These are phyloP conservation scores for Gardenia jasminoides DNA, from an alignment of 257 asterid genomes.

Conservation along the genomic window DNA sequence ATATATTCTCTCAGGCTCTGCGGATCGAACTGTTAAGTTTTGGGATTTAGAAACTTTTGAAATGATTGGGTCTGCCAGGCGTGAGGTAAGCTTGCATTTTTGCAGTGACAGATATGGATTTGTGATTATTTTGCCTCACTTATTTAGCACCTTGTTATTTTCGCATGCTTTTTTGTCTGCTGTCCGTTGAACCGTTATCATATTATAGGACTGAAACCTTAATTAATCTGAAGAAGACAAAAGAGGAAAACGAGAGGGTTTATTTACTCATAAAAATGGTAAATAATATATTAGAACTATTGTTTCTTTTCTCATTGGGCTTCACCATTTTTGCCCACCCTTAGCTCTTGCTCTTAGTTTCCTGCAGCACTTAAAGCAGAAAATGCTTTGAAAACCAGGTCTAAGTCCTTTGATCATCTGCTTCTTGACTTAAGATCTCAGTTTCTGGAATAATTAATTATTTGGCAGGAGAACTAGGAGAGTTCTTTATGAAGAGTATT, in stretches of 20 bases:
- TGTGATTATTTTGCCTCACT: neutral
- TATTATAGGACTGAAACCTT: neutral
- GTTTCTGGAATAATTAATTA: neutral
- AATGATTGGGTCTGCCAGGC: conserved; percentile 93
- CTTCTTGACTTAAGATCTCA: neutral
- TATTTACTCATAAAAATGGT: neutral
- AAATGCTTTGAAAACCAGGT: neutral
- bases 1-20: conserved; percentile 69
- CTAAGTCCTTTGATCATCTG: neutral
- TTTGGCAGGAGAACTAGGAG: neutral
- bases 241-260: neutral
- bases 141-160: neutral
- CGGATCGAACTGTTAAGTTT: conserved; percentile 90
- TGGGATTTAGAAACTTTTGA: conserved; percentile 99
- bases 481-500: neutral
- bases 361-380: neutral
- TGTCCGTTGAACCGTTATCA: neutral
- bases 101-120: neutral
- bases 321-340: neutral
- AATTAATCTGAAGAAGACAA: neutral
- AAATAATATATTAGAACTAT: neutral
- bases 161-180: neutral
- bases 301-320: neutral
- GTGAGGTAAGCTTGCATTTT: conserved; percentile 58
- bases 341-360: neutral